Conservation (phyloP, 23 red algal species). For the Pyropia yezoensis region DNA sequence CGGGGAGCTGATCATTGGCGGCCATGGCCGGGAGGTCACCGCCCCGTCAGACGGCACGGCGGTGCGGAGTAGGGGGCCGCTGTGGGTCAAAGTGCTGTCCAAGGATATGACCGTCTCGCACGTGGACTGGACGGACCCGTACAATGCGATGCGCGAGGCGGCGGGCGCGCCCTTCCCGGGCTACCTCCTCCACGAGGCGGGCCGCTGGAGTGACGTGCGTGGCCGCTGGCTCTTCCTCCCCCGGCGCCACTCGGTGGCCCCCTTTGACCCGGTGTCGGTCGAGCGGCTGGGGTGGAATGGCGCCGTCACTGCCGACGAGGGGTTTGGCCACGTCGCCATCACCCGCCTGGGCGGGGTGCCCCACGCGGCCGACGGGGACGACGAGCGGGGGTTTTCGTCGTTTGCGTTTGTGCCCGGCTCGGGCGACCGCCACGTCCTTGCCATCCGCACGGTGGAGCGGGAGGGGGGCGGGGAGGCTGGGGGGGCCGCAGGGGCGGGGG, state of each 20-base stretch:
- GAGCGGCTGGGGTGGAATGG: conserved; percentile 59
- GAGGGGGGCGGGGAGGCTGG: conserved; percentile 8
- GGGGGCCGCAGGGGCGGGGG: conserved; percentile 1
- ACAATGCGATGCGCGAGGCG: conserved; percentile 24
- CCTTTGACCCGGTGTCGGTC: conserved; percentile 40
- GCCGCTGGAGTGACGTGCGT: conserved; percentile 45
- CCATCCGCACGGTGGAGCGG: conserved; percentile 49
- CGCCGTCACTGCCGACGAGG: conserved; percentile 37
- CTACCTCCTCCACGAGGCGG: conserved; percentile 80
- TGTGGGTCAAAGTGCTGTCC: conserved; percentile 62
- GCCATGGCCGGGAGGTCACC: conserved; percentile 62
- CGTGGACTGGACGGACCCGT: conserved; percentile 49
- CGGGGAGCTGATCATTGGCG: conserved; percentile 40
- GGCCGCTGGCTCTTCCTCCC: conserved; percentile 74
- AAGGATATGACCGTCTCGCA: conserved; percentile 25
- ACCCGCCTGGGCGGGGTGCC: conserved; percentile 8
- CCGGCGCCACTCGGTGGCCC: conserved; percentile 23
- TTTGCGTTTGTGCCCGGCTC: conserved; percentile 72
- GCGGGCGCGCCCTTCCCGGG: conserved; percentile 68
- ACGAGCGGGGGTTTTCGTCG: conserved; percentile 59
- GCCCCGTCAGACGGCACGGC: conserved; percentile 28
- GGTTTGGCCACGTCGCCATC: conserved; percentile 18
- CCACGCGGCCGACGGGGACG: conserved; percentile 1
- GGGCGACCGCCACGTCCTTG: conserved; percentile 34
- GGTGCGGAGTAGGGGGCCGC: conserved; percentile 32